Percentiles rank a stretch among this genome's conserved stretches.
Conservation (phyloP, 148 eudicot genomes). For the Pouteria glomerata region DNA sequence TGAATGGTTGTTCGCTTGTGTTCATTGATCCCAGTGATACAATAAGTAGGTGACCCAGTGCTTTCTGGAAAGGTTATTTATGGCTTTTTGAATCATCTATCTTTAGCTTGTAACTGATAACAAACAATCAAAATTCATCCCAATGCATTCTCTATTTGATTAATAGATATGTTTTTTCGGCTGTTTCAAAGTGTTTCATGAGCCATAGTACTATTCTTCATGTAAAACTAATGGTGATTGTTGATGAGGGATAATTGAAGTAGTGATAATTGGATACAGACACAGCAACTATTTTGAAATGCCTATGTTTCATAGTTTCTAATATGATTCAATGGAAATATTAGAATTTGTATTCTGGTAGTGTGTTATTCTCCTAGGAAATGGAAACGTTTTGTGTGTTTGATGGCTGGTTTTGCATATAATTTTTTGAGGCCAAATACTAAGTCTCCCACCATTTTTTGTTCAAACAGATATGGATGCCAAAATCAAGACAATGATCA, state of each 20-base stretch:
- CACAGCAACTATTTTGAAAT: too few relatives aligned
- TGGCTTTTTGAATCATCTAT: background rate
- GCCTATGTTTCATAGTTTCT: too few relatives aligned
- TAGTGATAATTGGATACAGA: too few relatives aligned
- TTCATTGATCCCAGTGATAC: background rate
- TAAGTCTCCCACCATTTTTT: constrained; percentile 1
- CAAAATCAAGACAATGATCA: constrained; percentile 93
- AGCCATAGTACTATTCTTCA: too few relatives aligned
- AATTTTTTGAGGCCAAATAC: background rate
- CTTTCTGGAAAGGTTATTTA: background rate
- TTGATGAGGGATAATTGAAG: too few relatives aligned
- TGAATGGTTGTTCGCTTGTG: background rate
- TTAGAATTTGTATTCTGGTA: too few relatives aligned
- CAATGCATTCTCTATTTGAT: background rate
- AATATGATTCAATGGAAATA: too few relatives aligned
- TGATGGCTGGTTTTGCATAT: background rate
- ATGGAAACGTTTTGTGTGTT: background rate
- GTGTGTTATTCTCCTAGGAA: too few relatives aligned
- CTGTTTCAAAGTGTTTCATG: background rate
- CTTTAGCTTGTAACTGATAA: background rate
- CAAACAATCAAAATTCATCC: background rate
- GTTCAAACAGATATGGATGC: constrained; percentile 70
- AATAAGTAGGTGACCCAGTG: background rate
- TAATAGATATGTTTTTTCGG: background rate
- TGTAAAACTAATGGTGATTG: too few relatives aligned